Base-by-base conservation (phyloP, 768 basidiomycete species). In the Suillus weaverae region DNA sequence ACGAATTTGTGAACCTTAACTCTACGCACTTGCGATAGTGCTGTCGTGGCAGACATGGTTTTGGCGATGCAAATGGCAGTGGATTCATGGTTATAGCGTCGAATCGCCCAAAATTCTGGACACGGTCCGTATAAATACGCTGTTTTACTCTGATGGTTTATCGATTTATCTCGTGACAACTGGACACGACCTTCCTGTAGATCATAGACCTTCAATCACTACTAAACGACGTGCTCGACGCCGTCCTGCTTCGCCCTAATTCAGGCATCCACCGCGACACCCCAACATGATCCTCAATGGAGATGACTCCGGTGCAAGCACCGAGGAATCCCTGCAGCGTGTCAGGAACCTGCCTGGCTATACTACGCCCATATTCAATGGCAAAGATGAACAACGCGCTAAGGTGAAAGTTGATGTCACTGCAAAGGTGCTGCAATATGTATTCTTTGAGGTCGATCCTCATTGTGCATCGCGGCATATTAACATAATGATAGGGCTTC, bases 321-420 rank as follows among this genome's bases (percentile, higher is more conserved):
- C 84, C 77, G 85, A 86, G 57, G 70, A 80, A 1, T 82, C 85
- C 0, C 55, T 84, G 35, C 85, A 89, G 61, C 86, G 86, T 64
- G 78, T 94, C 69, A 85, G 92, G 81, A 92, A 94, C 74, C 74
- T 89, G 22, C 90, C 91, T 1, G 96, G 96, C 0, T 98, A 98
- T 78, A 92, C 88, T 36, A 94, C 94, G 6, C 93, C 94, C 14
- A 87, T 92, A 22, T 98, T 97, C 84, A 89, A 89, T 62, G 92
- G 91, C 70, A 97, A 97, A 80, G 89, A 90, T 55, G 91, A 91
- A 67, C 96, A 98, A 79, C 89, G 92, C 66, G 83, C 86, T 38
- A 84, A 86, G 69, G 94, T 97, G 61, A 87, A 92, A 73, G 81
- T 86, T 62, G 87, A 86, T 68, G 89, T 98, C 69, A 82, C 89